Evolutionary conservation across 495 filamentous ascomycete species (phyloP), one percentile per base, ranked within the genome.

Genomic region (Daldinia vernicosa): DNA sequence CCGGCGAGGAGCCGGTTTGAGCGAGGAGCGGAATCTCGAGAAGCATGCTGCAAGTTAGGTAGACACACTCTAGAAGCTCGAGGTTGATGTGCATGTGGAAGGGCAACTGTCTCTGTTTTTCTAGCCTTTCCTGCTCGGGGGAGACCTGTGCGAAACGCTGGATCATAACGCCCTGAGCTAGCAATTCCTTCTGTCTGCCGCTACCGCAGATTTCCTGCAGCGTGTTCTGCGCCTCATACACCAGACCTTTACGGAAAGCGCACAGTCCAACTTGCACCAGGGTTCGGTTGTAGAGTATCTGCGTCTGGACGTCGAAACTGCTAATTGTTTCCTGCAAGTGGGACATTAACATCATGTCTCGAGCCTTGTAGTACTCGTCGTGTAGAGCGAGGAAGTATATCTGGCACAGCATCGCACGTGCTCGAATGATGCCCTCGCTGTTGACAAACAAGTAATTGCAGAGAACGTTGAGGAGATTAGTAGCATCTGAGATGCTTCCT

Each of bases 71-170:
- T 3, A 99, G 89, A 30, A 99, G 88, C 75, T 99, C 95, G 22
- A 99, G 87, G 85, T 99, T 99, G 85, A 99, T 98, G 86, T 99
- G 95, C 93, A 98, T 97, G 84, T 99, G 95, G 88, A 99, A 99
- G 47, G 95, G 95, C 66, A 99, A 86, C 82, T 98, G 95, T 67
- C 95, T 89, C 79, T 98, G 95, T 70, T 94, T 89, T 80, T 99
- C 95, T 26, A 98, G 87, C 68, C 95, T 91, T 81, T 99, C 95
- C 80, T 98, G 96, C 83, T 99, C 95, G 5, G 95, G 96, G 17
- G 93, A 93, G 63, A 98, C 94, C 74, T 95, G 94, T 32, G 89
- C 92, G 83, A 92, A 99, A 43, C 95, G 89, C 83, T 98, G 96
- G 70, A 98, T 94, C 85, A 97, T 96, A 62, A 99, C 92, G 77